phyloP scores from a whole-genome alignment of 768 basidiomycete species.

The Boletus vinaceobasis region DNA sequence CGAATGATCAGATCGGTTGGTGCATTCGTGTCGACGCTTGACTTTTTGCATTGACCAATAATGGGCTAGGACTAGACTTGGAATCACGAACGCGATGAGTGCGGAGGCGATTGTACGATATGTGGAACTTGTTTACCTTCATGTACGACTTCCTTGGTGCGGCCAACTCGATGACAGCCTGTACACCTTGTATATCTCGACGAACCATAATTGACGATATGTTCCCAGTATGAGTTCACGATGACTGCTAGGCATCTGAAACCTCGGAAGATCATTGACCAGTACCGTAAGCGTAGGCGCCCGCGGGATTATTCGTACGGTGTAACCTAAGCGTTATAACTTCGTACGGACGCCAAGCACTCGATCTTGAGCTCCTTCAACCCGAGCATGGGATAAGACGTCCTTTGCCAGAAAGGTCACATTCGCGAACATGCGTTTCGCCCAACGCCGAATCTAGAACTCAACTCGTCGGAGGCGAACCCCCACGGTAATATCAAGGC shows the following conservation, averaged over 20 bases:
- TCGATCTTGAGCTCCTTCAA: neutral
- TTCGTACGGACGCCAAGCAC: neutral
- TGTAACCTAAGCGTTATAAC: too few species aligned
- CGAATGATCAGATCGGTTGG: neutral
- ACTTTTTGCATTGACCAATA: neutral
- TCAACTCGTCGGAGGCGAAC: neutral
- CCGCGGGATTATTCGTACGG: neutral
- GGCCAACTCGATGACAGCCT: neutral
- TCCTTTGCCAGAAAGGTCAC: neutral
- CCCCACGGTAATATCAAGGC: neutral
- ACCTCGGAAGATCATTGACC: neutral
- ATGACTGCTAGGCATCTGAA: neutral
- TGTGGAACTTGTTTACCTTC: neutral
- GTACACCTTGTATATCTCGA: neutral
- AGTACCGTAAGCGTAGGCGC: too few species aligned
- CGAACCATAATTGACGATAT: neutral
- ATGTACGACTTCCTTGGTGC: neutral
- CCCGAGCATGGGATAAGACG: neutral
- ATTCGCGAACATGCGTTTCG: neutral
- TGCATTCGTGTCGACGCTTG: neutral
- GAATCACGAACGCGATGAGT: neutral
- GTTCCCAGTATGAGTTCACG: neutral
- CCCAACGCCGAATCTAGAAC: neutral
- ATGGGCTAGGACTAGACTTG: neutral
- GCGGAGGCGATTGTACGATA: slow-evolving; percentile 5